Evolutionary conservation across 805 yeast species (phyloP), one percentile per base, ranked within the genome.

Genomic region (Barnettozyma vustinii): DNA sequence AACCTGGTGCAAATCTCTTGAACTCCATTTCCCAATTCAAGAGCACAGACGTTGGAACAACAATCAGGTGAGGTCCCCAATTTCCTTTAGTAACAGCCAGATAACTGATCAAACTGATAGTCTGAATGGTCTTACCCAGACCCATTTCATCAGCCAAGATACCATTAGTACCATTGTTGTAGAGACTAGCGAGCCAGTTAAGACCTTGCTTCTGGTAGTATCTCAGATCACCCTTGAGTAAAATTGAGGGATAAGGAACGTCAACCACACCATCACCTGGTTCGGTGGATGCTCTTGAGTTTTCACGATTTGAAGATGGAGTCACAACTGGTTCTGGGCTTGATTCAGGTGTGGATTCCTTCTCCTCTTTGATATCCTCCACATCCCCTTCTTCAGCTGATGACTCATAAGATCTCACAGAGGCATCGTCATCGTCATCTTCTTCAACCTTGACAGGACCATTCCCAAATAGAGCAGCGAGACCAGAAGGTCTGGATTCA

Each of bases 1-100:
- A 86, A 0, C 99, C 99, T 0, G 99, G 99, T 1, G 97, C 97
- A 73, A 94, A 94, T 59, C 96, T 80, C 61, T 95, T 94, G 69
- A 94, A 91, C 62, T 94, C 99, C 97, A 95, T 92, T 65, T 94
- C 99, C 99, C 99, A 94, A 62, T 94, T 94, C 47, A 94, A 78
- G 83, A 94, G 83, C 8, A 94, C 99, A 15, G 97, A 88, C 0
- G 99, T 94, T 4, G 99, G 99, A 5, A 94, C 99, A 51, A 94
- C 83, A 68, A 94, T 91, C 47, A 94, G 71, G 71, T 94, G 99
- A 0, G 99, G 99, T 0, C 99, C 99, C 99, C 99, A 94, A 16
- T 84, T 79, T 51, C 87, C 86, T 60, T 91, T 91, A 58, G 85
- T 96, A 59, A 97, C 89, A 0, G 99, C 99, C 46, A 94, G 71